Percentiles rank a stretch among this genome's conserved stretches.
phyloP scores from a whole-genome alignment of 2,329 filamentous ascomycete species.

The Alternaria conjuncta region DNA sequence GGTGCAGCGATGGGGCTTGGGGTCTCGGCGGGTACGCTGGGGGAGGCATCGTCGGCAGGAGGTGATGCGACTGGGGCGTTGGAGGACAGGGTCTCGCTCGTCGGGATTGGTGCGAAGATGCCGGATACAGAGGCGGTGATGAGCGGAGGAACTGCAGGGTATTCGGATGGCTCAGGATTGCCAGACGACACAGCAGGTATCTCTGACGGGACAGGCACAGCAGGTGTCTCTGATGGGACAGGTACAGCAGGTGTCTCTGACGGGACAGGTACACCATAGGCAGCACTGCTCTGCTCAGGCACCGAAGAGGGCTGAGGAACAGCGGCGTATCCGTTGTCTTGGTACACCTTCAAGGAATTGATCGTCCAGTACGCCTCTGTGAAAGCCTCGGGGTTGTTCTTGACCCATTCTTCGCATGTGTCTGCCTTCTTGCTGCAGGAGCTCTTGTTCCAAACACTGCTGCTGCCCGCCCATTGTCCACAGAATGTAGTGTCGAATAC shows the following conservation, averaged over 20 bases:
- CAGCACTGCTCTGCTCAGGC: conserved; percentile 18
- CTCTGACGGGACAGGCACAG: conserved; percentile 13
- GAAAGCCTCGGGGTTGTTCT: conserved; percentile 73
- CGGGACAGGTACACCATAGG: conserved; percentile 16
- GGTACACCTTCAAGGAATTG: conserved; percentile 51
- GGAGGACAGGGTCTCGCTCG: conserved; percentile 5
- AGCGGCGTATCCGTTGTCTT: conserved; percentile 30
- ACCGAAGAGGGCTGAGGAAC: conserved; percentile 16
- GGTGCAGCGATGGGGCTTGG: conserved; percentile 8
- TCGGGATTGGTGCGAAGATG: conserved; percentile 13
- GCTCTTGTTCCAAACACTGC: conserved; percentile 67
- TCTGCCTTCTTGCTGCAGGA: conserved; percentile 66
- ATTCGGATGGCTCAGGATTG: not conserved
- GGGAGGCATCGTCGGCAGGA: not conserved
- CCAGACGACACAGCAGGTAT: conserved; percentile 9
- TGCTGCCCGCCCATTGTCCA: conserved; percentile 78
- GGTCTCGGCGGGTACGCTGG: not conserved
- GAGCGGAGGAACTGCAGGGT: conserved; percentile 8
- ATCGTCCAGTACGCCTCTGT: conserved; percentile 77
- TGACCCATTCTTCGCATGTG: conserved; percentile 76
- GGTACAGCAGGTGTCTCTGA: conserved; percentile 12
- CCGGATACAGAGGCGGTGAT: conserved; percentile 8
- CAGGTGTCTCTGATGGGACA: conserved; percentile 13
- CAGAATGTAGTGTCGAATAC: conserved; percentile 87
- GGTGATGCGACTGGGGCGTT: conserved; percentile 6